A percentile compares a stretch with the other conserved stretches of the same genome.
These are phyloP conservation scores for Russula abietina DNA, from an alignment of 768 basidiomycete genomes.

Conservation along the genomic window DNA sequence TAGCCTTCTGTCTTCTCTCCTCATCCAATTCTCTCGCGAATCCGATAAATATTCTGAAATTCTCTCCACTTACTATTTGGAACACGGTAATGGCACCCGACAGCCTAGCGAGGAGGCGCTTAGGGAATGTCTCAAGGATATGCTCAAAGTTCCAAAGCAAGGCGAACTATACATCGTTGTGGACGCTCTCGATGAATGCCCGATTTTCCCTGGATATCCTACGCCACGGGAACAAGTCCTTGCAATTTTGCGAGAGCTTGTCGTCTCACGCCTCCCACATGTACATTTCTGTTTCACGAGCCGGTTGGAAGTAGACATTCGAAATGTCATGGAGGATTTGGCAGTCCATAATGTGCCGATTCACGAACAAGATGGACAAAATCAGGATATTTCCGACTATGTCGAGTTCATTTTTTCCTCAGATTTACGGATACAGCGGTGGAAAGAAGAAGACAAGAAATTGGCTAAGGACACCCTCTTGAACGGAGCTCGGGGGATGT, in stretches of 20 bases:
- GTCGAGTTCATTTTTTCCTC: background rate
- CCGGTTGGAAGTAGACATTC: too few species aligned
- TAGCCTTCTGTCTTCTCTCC: too few species aligned
- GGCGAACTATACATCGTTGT: background rate
- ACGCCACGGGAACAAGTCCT: too few species aligned
- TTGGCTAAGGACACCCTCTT: too few species aligned
- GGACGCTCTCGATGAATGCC: background rate
- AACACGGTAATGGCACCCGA: background rate
- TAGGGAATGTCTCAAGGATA: background rate
- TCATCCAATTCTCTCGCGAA: too few species aligned
- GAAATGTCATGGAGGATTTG: too few species aligned
- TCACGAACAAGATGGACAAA: too few species aligned
- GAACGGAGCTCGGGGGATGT: background rate
- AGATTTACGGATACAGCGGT: background rate
- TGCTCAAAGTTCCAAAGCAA: background rate
- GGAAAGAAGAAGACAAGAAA: background rate
- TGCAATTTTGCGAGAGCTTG: too few species aligned
- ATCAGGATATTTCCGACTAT: background rate
- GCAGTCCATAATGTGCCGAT: too few species aligned
- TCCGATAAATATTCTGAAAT: background rate
- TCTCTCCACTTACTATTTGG: background rate
- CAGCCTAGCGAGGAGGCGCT: background rate
- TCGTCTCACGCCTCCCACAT: too few species aligned
- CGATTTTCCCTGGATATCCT: too few species aligned
- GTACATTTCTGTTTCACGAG: too few species aligned